Evolutionary conservation across 306 rosid species (phyloP).

Genomic region (Casuarina glauca): DNA sequence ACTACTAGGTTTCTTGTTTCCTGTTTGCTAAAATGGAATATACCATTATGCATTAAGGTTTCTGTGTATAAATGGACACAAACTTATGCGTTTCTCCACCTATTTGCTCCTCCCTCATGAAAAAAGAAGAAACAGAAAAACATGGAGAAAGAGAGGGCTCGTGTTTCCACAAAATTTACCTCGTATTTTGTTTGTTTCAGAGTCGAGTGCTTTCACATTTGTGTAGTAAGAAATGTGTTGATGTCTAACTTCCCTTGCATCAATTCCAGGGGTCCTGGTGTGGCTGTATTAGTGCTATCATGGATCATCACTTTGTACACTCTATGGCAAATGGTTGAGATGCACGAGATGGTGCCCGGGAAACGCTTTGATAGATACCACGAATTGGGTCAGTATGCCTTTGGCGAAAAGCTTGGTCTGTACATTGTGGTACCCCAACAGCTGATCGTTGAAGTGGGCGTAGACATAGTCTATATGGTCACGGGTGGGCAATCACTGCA

Average conservation of each 20-base stretch:
- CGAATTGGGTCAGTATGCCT: constrained; percentile 58
- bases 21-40: too few species aligned
- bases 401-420: constrained; percentile 61
- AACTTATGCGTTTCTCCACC: too few species aligned
- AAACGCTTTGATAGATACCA: constrained; percentile 60
- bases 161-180: too few species aligned
- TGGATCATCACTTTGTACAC: constrained; percentile 64
- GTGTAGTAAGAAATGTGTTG: neutral
- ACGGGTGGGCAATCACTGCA: constrained; percentile 56
- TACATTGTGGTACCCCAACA: constrained; percentile 68
- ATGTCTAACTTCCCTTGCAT: neutral
- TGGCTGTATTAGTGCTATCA: constrained; percentile 44
- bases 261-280: constrained; percentile 83
- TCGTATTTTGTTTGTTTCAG: too few species aligned
- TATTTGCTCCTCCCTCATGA: too few species aligned
- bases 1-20: neutral
- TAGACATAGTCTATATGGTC: constrained; percentile 54
- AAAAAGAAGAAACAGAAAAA: too few species aligned
- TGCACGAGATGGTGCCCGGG: constrained; percentile 68
- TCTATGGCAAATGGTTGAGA: constrained; percentile 68
- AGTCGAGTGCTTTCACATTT: too few species aligned
- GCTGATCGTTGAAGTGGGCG: constrained; percentile 49
- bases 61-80: too few species aligned
- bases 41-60: too few species aligned
- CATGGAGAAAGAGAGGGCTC: too few species aligned